phyloP scores from a whole-genome alignment of 1,284 basidiomycete genomes.

The Leccinum fallax region DNA sequence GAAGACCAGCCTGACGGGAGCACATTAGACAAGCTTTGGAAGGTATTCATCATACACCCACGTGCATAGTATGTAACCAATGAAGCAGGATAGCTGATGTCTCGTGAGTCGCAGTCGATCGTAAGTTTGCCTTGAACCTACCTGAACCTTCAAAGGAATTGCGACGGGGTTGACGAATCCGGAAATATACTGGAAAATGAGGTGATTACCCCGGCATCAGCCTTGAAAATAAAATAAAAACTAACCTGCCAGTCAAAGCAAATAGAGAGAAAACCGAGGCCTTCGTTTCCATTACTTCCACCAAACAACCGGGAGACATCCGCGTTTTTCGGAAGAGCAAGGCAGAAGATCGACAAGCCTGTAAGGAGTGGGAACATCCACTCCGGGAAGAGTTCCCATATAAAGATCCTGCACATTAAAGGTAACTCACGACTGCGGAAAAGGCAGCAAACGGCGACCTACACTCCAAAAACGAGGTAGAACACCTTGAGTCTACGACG shows the following conservation, averaged over 20 bases:
- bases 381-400: conserved; percentile 56
- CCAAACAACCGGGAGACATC: conserved; percentile 61
- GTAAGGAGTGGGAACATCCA: conserved; percentile 55
- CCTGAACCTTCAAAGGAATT: conserved; percentile 47
- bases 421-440: not conserved
- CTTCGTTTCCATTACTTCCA: conserved; percentile 62
- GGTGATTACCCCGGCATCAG: not conserved
- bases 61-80: conserved; percentile 50
- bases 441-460: not conserved
- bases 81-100: conserved; percentile 41
- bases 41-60: conserved; percentile 21
- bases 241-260: conserved; percentile 58
- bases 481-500: conserved; percentile 49
- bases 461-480: conserved; percentile 51
- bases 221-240: not conserved
- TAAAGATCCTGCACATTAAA: conserved; percentile 40
- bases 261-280: conserved; percentile 51
- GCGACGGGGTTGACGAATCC: conserved; percentile 44
- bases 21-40: conserved; percentile 2
- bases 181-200: conserved; percentile 44
- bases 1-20: conserved; percentile 41
- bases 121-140: conserved; percentile 4
- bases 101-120: not conserved
- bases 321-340: conserved; percentile 52
- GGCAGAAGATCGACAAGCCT: conserved; percentile 58